A percentile compares a stretch with the other conserved stretches of the same genome.
Conservation (phyloP, 2,329 filamentous ascomycete genomes). For the Trichoderma hamatum region DNA sequence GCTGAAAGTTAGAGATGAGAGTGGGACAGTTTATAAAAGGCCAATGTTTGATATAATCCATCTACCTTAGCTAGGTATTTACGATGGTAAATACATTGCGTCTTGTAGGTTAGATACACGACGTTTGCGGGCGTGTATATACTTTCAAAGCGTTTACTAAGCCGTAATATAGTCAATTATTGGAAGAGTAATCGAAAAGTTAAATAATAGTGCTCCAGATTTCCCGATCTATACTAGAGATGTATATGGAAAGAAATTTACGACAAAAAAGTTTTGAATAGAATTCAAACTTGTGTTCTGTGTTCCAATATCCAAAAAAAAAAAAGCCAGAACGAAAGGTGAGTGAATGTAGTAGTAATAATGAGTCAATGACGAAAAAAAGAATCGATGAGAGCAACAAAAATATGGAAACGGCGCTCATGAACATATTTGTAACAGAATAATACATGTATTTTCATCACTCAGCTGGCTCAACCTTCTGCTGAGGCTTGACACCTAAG, state of each 20-base stretch:
- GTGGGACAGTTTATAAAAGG: neutral
- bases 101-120: neutral
- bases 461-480: conserved; percentile 21
- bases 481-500: conserved; percentile 53
- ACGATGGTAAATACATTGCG: neutral
- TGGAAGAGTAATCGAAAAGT: neutral
- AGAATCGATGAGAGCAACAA: neutral
- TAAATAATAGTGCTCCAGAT: neutral
- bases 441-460: neutral
- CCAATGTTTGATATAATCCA: neutral
- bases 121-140: neutral
- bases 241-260: neutral
- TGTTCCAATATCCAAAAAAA: neutral
- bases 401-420: neutral
- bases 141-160: neutral
- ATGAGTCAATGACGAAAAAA: neutral
- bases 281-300: neutral
- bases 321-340: neutral
- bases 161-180: neutral
- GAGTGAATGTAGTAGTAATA: neutral
- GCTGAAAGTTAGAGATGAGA: neutral
- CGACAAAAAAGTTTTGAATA: neutral
- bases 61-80: neutral
- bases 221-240: neutral
- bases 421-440: neutral